A percentile compares a stretch with the other conserved stretches of the same genome.
Conservation (phyloP, 78 protist genomes). For the Chrysochromulina tobinii region DNA sequence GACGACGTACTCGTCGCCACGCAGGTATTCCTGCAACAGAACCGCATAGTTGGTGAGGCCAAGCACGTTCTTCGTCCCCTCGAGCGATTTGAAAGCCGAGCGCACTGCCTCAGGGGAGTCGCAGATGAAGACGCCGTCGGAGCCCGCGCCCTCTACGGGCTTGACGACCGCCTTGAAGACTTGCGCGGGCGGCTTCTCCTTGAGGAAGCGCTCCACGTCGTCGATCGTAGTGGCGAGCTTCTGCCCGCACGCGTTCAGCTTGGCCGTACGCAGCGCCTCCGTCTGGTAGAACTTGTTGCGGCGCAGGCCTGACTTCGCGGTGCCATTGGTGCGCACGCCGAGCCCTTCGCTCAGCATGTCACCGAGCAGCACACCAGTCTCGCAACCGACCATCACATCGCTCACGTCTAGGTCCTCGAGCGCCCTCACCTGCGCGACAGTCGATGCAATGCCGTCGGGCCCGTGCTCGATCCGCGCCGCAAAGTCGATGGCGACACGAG, state of each 20-base stretch:
- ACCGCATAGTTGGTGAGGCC: neutral
- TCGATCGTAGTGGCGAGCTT: neutral
- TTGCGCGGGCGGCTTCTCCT: no score
- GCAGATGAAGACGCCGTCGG: neutral
- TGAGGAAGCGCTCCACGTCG: neutral
- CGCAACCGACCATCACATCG: neutral
- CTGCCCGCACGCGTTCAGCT: neutral
- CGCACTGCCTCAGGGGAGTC: neutral
- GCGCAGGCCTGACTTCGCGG: neutral
- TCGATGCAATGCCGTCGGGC: neutral
- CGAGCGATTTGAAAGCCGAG: neutral
- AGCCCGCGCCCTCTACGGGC: conserved; percentile 32
- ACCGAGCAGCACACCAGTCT: conserved; percentile 20
- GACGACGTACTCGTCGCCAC: conserved; percentile 23
- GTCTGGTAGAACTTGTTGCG: neutral
- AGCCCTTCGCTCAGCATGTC: neutral
- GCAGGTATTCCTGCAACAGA: neutral
- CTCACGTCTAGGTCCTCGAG: neutral
- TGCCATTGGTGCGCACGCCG: neutral
- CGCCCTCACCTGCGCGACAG: neutral
- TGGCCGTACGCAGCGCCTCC: neutral
- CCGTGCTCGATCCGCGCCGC: neutral
- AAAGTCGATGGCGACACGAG: neutral
- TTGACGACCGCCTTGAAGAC: neutral
- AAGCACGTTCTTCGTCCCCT: conserved; percentile 18